These are phyloP conservation scores for Lasiodiplodia sp. DNA, from an alignment of 2,329 filamentous ascomycete genomes.

Conservation along the genomic window DNA sequence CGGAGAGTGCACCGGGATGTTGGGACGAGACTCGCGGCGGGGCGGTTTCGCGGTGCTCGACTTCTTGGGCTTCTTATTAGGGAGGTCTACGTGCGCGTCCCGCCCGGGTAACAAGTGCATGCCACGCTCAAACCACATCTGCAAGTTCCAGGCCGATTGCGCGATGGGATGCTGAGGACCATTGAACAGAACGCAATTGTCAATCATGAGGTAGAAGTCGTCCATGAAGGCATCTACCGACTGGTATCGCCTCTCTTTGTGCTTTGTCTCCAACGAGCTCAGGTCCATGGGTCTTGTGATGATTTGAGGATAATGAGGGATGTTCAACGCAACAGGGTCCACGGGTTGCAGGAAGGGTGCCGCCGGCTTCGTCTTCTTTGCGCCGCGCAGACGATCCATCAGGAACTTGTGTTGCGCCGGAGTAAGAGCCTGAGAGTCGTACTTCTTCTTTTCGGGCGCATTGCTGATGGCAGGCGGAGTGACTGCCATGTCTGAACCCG, in stretches of 20 bases:
- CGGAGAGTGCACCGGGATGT: constrained; percentile 54
- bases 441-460: constrained; percentile 36
- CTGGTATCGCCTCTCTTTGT: constrained; percentile 74
- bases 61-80: constrained; percentile 62
- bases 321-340: constrained; percentile 73
- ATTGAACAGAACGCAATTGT: constrained; percentile 85
- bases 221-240: constrained; percentile 75
- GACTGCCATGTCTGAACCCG: not conserved
- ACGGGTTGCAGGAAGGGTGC: constrained; percentile 80
- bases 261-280: constrained; percentile 77
- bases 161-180: constrained; percentile 78
- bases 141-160: constrained; percentile 67
- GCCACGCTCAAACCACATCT: constrained; percentile 66
- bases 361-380: constrained; percentile 88
- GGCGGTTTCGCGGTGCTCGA: constrained; percentile 44
- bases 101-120: constrained; percentile 66
- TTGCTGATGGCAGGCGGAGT: constrained; percentile 20
- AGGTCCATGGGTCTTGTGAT: constrained; percentile 87
- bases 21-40: constrained; percentile 57
- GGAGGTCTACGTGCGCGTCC: constrained; percentile 62
- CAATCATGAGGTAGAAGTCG: constrained; percentile 79
- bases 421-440: constrained; percentile 60
- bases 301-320: constrained; percentile 76
- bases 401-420: constrained; percentile 67
- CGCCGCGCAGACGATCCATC: constrained; percentile 70